A percentile compares a stretch with the other conserved stretches of the same genome.
These are phyloP conservation scores for Recurvomyces mirabilis DNA, from an alignment of 495 filamentous ascomycete species.

Conservation along the genomic window DNA sequence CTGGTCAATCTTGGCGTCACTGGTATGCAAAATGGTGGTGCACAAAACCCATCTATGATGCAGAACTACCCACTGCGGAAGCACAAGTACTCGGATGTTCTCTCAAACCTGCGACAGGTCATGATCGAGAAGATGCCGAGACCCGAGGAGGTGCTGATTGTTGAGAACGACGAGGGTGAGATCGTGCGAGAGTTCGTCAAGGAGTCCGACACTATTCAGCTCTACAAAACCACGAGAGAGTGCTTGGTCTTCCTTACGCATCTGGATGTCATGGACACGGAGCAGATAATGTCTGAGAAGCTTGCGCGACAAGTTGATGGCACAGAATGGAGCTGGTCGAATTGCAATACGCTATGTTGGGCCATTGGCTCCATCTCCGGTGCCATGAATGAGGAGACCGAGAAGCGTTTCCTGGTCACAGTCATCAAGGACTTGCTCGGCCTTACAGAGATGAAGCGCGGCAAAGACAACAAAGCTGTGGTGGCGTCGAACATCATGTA, in stretches of 20 bases:
- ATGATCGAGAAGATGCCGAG: slow-evolving; percentile 99
- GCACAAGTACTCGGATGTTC: slow-evolving; percentile 89
- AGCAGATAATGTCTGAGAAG: slow-evolving; percentile 98
- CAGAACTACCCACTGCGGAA: slow-evolving; percentile 85
- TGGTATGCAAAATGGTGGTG: slow-evolving; percentile 63
- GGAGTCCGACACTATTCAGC: slow-evolving; percentile 95
- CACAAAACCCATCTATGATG: slow-evolving; percentile 69
- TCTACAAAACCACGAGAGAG: slow-evolving; percentile 97
- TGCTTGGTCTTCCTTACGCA: slow-evolving; percentile 97
- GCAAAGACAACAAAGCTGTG: slow-evolving; percentile 98
- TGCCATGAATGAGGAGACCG: slow-evolving; percentile 98
- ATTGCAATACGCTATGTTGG: slow-evolving; percentile 99
- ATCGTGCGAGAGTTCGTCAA: slow-evolving; percentile 99
- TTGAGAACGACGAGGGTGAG: slow-evolving; percentile 98
- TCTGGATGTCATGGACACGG: slow-evolving; percentile 92
- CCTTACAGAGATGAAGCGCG: slow-evolving; percentile 95
- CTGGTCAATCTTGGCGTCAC: slow-evolving; percentile 66
- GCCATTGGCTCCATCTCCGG: slow-evolving; percentile 97
- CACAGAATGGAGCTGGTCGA: slow-evolving; percentile 95
- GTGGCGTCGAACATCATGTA: slow-evolving; percentile 99
- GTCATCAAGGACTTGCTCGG: slow-evolving; percentile 99
- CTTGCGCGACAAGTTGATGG: slow-evolving; percentile 88
- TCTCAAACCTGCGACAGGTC: slow-evolving; percentile 85
- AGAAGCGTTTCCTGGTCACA: slow-evolving; percentile 95
- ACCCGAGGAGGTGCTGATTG: slow-evolving; percentile 96